Conservation (phyloP, 805 yeast species). For the Ogataea pignaliae region DNA sequence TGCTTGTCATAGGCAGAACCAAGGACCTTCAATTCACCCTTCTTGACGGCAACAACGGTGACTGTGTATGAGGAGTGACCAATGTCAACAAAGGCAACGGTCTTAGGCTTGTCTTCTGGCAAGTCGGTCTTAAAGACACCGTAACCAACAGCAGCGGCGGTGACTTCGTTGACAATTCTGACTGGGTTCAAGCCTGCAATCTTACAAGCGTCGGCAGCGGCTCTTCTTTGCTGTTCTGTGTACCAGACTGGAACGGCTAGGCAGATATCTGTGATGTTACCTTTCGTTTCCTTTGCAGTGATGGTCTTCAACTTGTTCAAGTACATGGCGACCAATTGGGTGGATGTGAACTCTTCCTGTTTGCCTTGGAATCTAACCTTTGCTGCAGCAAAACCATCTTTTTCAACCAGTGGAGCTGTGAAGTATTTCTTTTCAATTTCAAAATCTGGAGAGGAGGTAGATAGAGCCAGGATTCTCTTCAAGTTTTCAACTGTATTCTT, state of each 20-base stretch:
- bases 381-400: constrained; percentile 74
- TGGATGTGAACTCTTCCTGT: constrained; percentile 72
- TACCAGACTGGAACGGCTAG: constrained; percentile 97
- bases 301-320: constrained; percentile 83
- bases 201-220: constrained; percentile 89
- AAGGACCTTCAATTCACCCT: constrained; percentile 90
- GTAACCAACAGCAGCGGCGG: constrained; percentile 98
- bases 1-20: constrained; percentile 92
- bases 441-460: constrained; percentile 70
- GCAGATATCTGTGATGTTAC: constrained; percentile 79
- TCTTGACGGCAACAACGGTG: constrained; percentile 83
- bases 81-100: constrained; percentile 90
- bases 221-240: constrained; percentile 94
- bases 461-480: constrained; percentile 87
- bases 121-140: constrained; percentile 97
- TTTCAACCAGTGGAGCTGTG: constrained; percentile 65
- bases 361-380: constrained; percentile 82
- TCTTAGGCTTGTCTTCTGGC: constrained; percentile 90
- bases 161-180: constrained; percentile 93
- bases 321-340: constrained; percentile 94
- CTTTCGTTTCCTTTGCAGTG: constrained; percentile 77
- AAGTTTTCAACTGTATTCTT: constrained; percentile 95
- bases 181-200: constrained; percentile 98
- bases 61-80: constrained; percentile 96
- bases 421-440: constrained; percentile 69